Evolutionary conservation across 306 rosid species (phyloP).

Genomic region (Quillaja saponaria): DNA sequence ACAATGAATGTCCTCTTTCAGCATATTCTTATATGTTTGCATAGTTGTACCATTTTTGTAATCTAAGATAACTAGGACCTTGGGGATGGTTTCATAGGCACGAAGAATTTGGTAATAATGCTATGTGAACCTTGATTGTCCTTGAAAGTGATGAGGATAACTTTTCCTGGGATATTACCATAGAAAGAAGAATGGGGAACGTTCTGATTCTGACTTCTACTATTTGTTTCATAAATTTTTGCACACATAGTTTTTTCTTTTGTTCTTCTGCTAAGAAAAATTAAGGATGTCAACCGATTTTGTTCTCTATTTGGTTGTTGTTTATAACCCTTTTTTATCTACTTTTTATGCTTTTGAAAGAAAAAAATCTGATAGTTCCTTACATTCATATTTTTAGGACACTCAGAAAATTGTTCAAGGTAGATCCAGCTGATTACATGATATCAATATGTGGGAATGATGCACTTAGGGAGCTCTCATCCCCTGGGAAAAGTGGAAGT

Average conservation of each 20-base stretch:
- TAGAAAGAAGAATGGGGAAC: conserved; percentile 9
- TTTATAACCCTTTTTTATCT: neutral
- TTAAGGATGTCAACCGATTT: no score
- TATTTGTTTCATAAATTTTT: conserved; percentile 1
- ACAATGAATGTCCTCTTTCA: conserved; percentile 18
- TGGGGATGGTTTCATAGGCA: conserved; percentile 20
- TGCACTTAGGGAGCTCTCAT: conserved; percentile 89
- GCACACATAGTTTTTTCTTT: neutral
- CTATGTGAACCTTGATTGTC: conserved; percentile 12
- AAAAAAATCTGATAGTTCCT: conserved; percentile 19
- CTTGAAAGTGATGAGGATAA: neutral
- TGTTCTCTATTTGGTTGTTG: conserved; percentile 2
- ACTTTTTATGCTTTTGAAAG: no score
- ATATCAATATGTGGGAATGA: conserved; percentile 89
- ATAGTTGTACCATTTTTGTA: conserved; percentile 19
- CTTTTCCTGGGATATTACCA: neutral
- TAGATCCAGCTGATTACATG: conserved; percentile 99
- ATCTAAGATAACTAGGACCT: conserved; percentile 5
- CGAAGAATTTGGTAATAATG: no score
- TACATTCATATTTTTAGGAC: conserved; percentile 62
- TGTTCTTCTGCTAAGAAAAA: no score
- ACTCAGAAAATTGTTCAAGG: conserved; percentile 89
- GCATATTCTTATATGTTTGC: neutral
- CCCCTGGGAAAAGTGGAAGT: conserved; percentile 99
- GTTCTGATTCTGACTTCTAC: neutral